Evolutionary conservation across 2,329 filamentous ascomycete species (phyloP), one percentile per base, ranked within the genome.

Genomic region (Aspergillus glaucus): DNA sequence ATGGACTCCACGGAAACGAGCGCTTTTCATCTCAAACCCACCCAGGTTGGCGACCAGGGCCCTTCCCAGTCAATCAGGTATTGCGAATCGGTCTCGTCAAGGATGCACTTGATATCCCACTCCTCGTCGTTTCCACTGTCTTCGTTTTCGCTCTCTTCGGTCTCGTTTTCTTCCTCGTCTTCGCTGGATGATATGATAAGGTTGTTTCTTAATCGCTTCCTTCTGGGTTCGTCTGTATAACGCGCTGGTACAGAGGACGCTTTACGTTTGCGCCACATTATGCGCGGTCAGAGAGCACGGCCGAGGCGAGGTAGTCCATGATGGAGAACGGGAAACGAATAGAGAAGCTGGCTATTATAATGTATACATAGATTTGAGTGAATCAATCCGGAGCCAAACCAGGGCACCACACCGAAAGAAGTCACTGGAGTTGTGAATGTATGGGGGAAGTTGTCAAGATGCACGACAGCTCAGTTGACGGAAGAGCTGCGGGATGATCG

Each of bases 41-140:
- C 68, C 67, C 67, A 71, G 51, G 58, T 65, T 46, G 68, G 66
- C 28, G 62, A 55, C 54, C 61, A 71, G 24, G 57, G 54, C 7
- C 63, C 67, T 48, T 65, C 62, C 68, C 67, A 70, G 30, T 68
- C 67, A 51, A 71, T 66, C 24, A 70, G 56, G 55, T 69, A 71
- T 44, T 65, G 57, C 15, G 56, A 55, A 41, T 57, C 49, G 28
- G 59, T 60, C 55, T 71, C 67, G 52, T 63, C 62, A 48, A 69
- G 57, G 43, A 69, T 69, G 50, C 58, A 59, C 46, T 66, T 66
- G 39, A 68, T 67, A 47, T 58, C 59, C 52, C 57, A 68, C 55
- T 69, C 64, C 50, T 62, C 57, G 40, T 64, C 34, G 43, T 43
- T 50, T 47, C 46, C 47, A 26, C 42, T 40, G 24, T 30, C 41